A percentile compares a stretch with the other conserved stretches of the same genome.
These are phyloP conservation scores for Bacidia rubella DNA, from an alignment of 495 filamentous ascomycete genomes.

Conservation along the genomic window DNA sequence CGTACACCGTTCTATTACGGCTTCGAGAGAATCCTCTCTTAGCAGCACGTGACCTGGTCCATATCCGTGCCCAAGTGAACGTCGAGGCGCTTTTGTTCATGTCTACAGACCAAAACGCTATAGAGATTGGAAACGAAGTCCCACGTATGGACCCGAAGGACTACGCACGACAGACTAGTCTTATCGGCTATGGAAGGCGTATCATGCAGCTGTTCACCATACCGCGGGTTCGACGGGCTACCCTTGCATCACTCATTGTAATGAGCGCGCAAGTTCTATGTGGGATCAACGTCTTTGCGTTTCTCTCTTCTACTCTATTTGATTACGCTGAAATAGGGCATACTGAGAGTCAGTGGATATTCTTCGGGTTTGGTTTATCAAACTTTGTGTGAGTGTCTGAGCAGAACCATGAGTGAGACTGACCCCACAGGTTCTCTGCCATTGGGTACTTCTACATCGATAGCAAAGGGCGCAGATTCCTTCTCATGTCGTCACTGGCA, in stretches of 20 bases:
- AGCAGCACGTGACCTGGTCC: slow-evolving; percentile 8
- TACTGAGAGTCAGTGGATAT: slow-evolving; percentile 3
- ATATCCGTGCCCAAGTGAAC: slow-evolving; percentile 14
- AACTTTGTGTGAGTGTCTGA: slow-evolving; percentile 22
- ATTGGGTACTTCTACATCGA: slow-evolving; percentile 21
- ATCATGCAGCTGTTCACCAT: slow-evolving; percentile 12
- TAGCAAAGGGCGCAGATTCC: slow-evolving; percentile 17
- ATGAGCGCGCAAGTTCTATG: slow-evolving; percentile 10
- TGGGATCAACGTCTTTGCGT: slow-evolving; percentile 13
- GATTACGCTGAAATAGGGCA: neutral
- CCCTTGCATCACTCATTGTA: slow-evolving; percentile 4
- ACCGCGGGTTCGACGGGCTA: slow-evolving; percentile 11
- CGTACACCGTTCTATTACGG: slow-evolving; percentile 8
- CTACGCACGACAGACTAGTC: slow-evolving; percentile 13
- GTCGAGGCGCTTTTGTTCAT: slow-evolving; percentile 20
- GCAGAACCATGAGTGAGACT: too few relatives aligned
- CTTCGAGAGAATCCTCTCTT: slow-evolving; percentile 9
- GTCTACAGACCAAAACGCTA: neutral
- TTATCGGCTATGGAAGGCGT: slow-evolving; percentile 8
- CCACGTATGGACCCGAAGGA: slow-evolving; percentile 11
- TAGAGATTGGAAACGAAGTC: neutral
- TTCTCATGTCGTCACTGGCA: slow-evolving; percentile 19
- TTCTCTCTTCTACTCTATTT: slow-evolving; percentile 8
- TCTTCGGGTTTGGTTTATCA: slow-evolving; percentile 17
- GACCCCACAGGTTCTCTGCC: slow-evolving; percentile 16